Conservation (phyloP, 2,329 filamentous ascomycete species). For the Cercospora nicotianae region DNA sequence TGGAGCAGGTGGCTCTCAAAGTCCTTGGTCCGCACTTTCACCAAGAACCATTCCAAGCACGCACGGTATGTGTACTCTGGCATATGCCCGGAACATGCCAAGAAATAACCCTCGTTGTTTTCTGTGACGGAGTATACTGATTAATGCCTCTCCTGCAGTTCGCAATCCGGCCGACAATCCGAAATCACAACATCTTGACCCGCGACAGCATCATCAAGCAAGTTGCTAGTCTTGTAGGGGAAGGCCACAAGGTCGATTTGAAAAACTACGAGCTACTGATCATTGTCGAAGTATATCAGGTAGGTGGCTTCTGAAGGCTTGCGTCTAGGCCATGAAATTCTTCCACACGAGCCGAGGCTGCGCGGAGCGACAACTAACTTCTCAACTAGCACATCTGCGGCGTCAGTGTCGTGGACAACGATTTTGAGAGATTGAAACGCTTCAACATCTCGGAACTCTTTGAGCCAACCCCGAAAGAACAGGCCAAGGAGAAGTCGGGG, state of each 20-base stretch:
- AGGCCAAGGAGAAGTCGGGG: conserved; percentile 17
- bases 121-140: background rate
- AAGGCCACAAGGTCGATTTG: conserved; percentile 74
- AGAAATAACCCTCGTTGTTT: background rate
- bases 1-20: conserved; percentile 63
- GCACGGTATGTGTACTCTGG: conserved; percentile 49
- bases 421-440: conserved; percentile 72
- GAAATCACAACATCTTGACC: conserved; percentile 69
- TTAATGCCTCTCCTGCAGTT: conserved; percentile 56
- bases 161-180: conserved; percentile 77
- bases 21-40: conserved; percentile 68
- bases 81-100: background rate
- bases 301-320: conserved; percentile 44
- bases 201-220: conserved; percentile 69
- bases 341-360: conserved; percentile 3
- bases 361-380: background rate
- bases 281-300: conserved; percentile 77
- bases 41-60: conserved; percentile 47
- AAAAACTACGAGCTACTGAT: conserved; percentile 75
- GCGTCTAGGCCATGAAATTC: conserved; percentile 6
- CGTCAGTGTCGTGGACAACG: conserved; percentile 73
- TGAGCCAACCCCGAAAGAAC: conserved; percentile 46
- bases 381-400: conserved; percentile 66
- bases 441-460: conserved; percentile 79
- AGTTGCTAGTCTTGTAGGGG: conserved; percentile 65